Percentiles rank a stretch among this genome's conserved stretches.
Evolutionary conservation across 208 protist species (phyloP).

Genomic region (Leishmania tropica): DNA sequence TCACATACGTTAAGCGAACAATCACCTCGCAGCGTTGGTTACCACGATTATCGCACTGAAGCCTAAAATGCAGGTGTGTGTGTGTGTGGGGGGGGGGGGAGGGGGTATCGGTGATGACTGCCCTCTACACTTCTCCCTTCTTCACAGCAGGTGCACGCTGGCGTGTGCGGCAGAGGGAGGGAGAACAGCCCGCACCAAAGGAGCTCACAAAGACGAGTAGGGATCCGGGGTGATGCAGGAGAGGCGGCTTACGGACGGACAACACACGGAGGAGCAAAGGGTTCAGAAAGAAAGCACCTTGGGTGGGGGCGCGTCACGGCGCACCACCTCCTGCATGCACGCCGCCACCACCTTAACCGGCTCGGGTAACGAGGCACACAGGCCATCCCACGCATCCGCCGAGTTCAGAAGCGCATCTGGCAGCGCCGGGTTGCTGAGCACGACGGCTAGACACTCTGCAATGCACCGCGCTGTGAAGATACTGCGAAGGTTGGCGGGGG

Average conservation of each 20-base stretch:
- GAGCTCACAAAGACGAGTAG: neutral
- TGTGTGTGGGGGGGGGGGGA: too few relatives aligned
- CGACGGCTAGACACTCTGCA: constrained; percentile 14
- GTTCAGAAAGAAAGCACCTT: constrained; percentile 33
- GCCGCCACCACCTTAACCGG: constrained; percentile 1
- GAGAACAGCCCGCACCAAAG: neutral
- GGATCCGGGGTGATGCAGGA: neutral
- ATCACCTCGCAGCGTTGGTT: neutral
- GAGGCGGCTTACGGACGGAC: neutral
- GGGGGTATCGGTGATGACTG: too few relatives aligned
- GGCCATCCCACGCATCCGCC: constrained; percentile 28
- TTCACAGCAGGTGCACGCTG: neutral
- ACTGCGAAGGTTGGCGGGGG: constrained; percentile 15
- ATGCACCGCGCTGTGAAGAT: constrained; percentile 22
- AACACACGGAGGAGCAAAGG: neutral
- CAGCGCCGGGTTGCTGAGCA: neutral
- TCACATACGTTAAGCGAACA: neutral
- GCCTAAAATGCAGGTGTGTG: neutral
- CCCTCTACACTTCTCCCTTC: neutral
- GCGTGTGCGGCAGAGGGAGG: neutral
- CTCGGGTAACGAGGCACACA: constrained; percentile 3
- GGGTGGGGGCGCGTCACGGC: neutral
- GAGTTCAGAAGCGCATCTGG: constrained; percentile 11
- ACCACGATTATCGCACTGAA: neutral
- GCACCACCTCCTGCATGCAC: constrained; percentile 27